These are phyloP conservation scores for Coleophoma cylindrospora DNA, from an alignment of 2,329 filamentous ascomycete species.

Conservation along the genomic window DNA sequence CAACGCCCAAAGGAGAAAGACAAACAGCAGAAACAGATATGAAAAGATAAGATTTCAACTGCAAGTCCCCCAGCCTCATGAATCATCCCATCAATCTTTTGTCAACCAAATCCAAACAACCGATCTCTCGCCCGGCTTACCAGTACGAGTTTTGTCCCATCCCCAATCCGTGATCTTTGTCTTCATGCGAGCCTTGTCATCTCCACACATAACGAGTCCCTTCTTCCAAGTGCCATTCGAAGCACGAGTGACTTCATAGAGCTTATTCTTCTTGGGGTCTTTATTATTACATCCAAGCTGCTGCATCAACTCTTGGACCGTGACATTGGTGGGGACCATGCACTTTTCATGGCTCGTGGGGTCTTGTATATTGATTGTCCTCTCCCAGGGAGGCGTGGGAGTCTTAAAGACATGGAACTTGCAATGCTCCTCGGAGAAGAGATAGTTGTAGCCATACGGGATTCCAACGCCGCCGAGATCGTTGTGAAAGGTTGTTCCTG, in stretches of 20 bases:
- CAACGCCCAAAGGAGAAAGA: too few species aligned
- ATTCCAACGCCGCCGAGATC: slow-evolving; percentile 51
- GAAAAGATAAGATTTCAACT: too few species aligned
- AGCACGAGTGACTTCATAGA: slow-evolving; percentile 50
- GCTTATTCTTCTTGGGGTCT: slow-evolving; percentile 44
- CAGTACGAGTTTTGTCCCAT: slow-evolving; percentile 49
- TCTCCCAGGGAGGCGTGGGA: slow-evolving; percentile 43
- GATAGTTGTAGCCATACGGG: slow-evolving; percentile 59
- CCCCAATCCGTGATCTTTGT: slow-evolving; percentile 51
- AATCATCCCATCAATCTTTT: slow-evolving; percentile 30
- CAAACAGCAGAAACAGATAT: too few species aligned
- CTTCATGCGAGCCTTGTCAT: slow-evolving; percentile 40
- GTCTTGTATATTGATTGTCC: slow-evolving; percentile 33
- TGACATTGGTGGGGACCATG: slow-evolving; percentile 47
- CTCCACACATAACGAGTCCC: slow-evolving; percentile 45
- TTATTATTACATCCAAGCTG: slow-evolving; percentile 53
- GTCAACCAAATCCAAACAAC: slow-evolving; percentile 58
- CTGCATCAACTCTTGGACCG: slow-evolving; percentile 50
- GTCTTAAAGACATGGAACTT: slow-evolving; percentile 55
- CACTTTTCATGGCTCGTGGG: slow-evolving; percentile 40
- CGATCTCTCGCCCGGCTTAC: slow-evolving; percentile 41
- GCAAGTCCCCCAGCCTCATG: too few species aligned
- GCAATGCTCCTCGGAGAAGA: slow-evolving; percentile 52
- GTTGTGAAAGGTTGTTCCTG: slow-evolving; percentile 51
- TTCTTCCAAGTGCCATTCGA: slow-evolving; percentile 55